Base-by-base conservation (phyloP, 164 flowering plant genomes). In the Brasenia schreberi region DNA sequence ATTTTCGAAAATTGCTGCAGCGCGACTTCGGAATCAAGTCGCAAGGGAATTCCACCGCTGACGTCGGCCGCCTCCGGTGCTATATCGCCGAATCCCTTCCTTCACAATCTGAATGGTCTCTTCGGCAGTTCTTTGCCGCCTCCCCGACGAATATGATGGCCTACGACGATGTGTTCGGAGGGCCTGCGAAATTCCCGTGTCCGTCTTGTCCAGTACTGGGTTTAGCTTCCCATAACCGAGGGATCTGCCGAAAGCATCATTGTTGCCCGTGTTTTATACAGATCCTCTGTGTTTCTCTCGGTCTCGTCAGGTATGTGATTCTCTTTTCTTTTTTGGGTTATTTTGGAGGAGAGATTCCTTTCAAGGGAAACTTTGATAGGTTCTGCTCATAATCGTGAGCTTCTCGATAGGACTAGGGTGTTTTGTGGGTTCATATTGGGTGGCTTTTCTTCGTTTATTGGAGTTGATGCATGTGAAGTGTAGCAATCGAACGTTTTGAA, bases 1-100 rank as follows among this genome's bases (percentile, higher is more conserved):
- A 89, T 9, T 83, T 87, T 65, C 79, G 79, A 0, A 85, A 85
- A 44, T 56, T 83, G 16, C 68, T 89, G 39, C 79, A 83, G 53
- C 65, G 80, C 42, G 92, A 84, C 67, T 84, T 79, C 67, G 96
- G 89, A 39, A 75, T 78, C 77, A 81, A 76, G 63, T 79, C 86
- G 19, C 84, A 79, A 63, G 87, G 92, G 5, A 89, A 85, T 77
- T 70, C 89, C 84, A 11, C 89, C 92, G 17, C 87, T 87, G 96
- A 74, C 85, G 2, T 72, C 69, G 77, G 43, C 70, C 82, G 6
- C 64, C 76, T 42, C 62, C 69, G 19, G 19, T 1, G 19, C 67
- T 64, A 68, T 64, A 59, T 65, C 70, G 27, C 27, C 27, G 6
- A 10, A 18, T 77, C 14, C 70, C 73, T 11, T 77, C 14, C 70